These are phyloP conservation scores for Lichtheimia corymbifera DNA, from an alignment of 371 early-diverging fungal species.

Conservation along the genomic window DNA sequence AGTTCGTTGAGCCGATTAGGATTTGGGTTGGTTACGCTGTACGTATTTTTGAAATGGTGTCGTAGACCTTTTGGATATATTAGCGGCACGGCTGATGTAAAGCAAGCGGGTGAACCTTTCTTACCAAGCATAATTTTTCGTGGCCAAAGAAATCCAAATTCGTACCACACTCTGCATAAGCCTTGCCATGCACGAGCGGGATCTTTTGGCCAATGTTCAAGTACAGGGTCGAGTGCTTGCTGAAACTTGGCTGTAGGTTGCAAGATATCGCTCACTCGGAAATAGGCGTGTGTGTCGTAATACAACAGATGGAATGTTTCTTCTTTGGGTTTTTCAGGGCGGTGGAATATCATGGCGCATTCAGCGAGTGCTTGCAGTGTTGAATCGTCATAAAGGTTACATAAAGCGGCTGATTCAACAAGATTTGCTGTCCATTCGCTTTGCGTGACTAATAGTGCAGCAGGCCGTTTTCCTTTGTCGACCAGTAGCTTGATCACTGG, in stretches of 20 bases:
- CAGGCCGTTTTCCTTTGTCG: conserved; percentile 13
- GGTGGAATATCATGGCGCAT: conserved; percentile 34
- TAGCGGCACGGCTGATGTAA: background rate
- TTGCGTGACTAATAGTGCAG: conserved; percentile 35
- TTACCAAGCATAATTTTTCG: conserved; percentile 35
- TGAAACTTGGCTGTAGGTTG: conserved; percentile 31
- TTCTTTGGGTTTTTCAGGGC: conserved; percentile 7
- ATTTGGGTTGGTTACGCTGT: background rate
- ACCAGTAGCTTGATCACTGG: conserved; percentile 18
- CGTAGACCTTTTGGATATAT: conserved; percentile 10
- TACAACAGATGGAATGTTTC: conserved; percentile 29
- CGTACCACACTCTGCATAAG: conserved; percentile 30
- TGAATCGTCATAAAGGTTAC: conserved; percentile 31
- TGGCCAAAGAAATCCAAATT: conserved; percentile 52
- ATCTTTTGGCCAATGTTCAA: conserved; percentile 18
- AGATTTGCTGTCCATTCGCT: conserved; percentile 36
- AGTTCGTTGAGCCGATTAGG: conserved; percentile 13
- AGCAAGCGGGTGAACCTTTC: too few species aligned
- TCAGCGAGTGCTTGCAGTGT: conserved; percentile 37
- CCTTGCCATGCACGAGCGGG: conserved; percentile 24
- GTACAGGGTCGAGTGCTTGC: conserved; percentile 19
- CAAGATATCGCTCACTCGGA: conserved; percentile 32
- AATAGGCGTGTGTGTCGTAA: conserved; percentile 34
- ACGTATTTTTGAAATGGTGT: conserved; percentile 20
- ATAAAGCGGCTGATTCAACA: conserved; percentile 28